These are phyloP conservation scores for Cystobasidium tubakii DNA, from an alignment of 768 basidiomycete genomes.

Conservation along the genomic window DNA sequence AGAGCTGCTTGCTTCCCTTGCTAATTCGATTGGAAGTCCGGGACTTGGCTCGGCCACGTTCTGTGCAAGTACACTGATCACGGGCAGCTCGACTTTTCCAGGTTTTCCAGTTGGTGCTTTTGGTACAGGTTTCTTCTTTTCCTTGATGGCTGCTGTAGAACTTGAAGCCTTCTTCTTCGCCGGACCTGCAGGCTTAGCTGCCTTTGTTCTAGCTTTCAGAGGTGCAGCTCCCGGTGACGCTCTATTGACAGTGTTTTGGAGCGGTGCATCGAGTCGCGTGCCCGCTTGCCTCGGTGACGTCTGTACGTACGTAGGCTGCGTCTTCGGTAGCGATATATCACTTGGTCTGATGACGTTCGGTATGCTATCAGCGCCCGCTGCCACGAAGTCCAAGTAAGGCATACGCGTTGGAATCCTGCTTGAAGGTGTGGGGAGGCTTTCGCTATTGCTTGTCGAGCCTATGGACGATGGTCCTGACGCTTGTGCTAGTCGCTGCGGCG, in stretches of 20 bases:
- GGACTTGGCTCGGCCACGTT: not conserved
- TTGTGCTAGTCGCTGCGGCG: not conserved
- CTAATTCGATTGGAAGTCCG: not conserved
- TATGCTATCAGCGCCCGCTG: not conserved
- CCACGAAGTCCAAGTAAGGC: not conserved
- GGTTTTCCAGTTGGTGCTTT: not conserved
- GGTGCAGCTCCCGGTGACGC: not conserved
- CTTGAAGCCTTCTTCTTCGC: not conserved
- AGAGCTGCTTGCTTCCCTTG: not conserved
- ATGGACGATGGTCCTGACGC: not conserved
- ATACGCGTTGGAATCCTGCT: not conserved
- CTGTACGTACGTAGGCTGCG: not conserved
- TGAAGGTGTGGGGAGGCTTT: slow-evolving; percentile 3
- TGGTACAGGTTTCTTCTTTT: not conserved
- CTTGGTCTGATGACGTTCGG: not conserved
- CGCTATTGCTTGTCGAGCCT: slow-evolving; percentile 8
- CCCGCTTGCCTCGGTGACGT: not conserved
- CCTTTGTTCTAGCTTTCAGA: not conserved
- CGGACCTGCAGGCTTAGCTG: not conserved
- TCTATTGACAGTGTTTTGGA: too few species aligned
- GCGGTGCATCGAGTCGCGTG: not conserved
- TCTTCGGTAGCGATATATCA: not conserved
- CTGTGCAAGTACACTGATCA: not conserved
- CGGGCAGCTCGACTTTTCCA: not conserved
- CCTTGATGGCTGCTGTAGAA: not conserved